Base-by-base conservation (phyloP, 306 rosid genomes). In the Pueraria montana region DNA sequence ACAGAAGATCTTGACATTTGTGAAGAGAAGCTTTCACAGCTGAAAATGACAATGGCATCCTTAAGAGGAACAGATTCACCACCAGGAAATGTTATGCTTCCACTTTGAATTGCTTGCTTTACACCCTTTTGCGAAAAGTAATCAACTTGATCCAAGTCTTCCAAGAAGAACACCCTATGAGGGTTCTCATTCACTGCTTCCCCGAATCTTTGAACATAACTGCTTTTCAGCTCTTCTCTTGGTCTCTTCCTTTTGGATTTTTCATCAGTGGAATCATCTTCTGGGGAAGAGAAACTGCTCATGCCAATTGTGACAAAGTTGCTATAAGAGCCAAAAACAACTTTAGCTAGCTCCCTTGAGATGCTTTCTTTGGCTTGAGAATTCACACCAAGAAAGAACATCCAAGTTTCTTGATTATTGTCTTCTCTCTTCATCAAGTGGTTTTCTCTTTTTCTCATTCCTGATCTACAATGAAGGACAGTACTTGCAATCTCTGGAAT, bases 121-220 rank as follows among this genome's bases (percentile, higher is more conserved):
- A 92, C 40, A 78, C 96, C 92, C 89, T 86, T 90, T 70, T 74
- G 88, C 42, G 97, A 89, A 80, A 72, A 77, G 77, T 85, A 24
- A 78, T 94, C 97, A 50, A 85, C 89, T 75, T 86, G 88, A 0
- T 94, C 94, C 36, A 87, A 63, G 21, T 92, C 98, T 86, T 92
- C 95, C 91, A 94, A 75, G 82, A 92, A 86, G 87, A 94, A 92
- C 81, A 94, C 93, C 81, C 98, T 84, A 26, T 89, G 95, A 14
- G 98, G 97, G 18, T 90, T 94, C 79, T 94, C 96, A 87, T 94
- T 91, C 52, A 86, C 72, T 32, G 92, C 97, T 79, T 92, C 98
- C 0, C 93, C 91, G 87, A 94, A 85, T 46, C 94, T 91, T 24
- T 92, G 89, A 1, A 92, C 43, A 83, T 82, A 91, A 79, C 71